Percentiles rank a stretch among this genome's conserved stretches.
Conservation (phyloP, 2,329 filamentous ascomycete genomes). For the Clarireedia sp. region DNA sequence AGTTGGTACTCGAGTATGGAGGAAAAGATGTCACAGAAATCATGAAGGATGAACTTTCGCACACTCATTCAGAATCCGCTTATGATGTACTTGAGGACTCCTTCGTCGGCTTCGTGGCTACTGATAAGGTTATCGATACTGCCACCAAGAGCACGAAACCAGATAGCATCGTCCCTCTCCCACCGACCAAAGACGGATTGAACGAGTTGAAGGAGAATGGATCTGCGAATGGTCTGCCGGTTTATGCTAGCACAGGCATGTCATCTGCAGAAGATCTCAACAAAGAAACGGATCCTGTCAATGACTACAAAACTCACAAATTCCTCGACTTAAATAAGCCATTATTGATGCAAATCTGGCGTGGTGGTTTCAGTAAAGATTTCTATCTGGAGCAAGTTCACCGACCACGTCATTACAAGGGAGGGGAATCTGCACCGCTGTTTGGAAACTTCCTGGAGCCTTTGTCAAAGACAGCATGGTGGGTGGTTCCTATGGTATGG, state of each 20-base stretch:
- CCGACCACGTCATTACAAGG: constrained; percentile 89
- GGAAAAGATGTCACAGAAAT: constrained; percentile 81
- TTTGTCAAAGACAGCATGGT: constrained; percentile 93
- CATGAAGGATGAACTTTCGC: constrained; percentile 73
- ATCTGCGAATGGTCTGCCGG: constrained; percentile 27
- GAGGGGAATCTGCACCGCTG: constrained; percentile 81
- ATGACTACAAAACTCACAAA: constrained; percentile 84
- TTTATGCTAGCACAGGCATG: constrained; percentile 71
- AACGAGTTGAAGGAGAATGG: constrained; percentile 36
- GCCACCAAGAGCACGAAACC: constrained; percentile 31
- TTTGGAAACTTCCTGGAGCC: constrained; percentile 99
- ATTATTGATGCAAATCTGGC: constrained; percentile 81
- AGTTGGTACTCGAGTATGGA: constrained; percentile 81
- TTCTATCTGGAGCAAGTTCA: constrained; percentile 97
- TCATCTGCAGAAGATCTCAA: constrained; percentile 78
- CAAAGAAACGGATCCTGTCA: constrained; percentile 68
- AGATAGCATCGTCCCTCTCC: constrained; percentile 42
- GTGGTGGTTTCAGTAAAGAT: constrained; percentile 80
- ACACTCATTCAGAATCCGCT: constrained; percentile 82
- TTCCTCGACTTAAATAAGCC: constrained; percentile 86
- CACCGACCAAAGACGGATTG: constrained; percentile 40
- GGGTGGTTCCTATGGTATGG: constrained; percentile 78
- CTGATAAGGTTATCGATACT: constrained; percentile 36
- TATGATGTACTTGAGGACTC: constrained; percentile 91
- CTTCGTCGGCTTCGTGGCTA: constrained; percentile 70